Base-by-base conservation (phyloP, 164 flowering plant genomes). In the Liriodendron chinense region DNA sequence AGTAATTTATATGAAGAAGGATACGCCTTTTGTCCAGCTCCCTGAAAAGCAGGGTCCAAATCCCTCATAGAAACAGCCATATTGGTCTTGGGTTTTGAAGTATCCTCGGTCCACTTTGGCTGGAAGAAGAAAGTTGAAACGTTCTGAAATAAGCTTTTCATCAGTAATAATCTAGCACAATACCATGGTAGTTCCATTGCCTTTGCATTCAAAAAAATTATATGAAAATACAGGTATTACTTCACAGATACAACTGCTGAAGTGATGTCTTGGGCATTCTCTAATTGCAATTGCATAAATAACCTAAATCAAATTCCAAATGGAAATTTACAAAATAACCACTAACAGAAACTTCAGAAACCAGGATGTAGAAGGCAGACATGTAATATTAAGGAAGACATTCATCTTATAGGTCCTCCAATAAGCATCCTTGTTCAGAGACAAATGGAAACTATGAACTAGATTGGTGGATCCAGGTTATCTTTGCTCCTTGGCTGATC, bases 31-130 rank as follows among this genome's bases (percentile, higher is more conserved):
- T 94, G 99, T 70, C 99, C 99, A 76, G 95, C 96, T 80, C 95
- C 97, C 76, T 92, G 97, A 72, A 96, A 91, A 80, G 96, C 97
- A 72, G 93, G 80, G 87, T 96, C 99, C 83, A 94, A 82, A 79
- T 94, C 95, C 86, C 86, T 92, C 93, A 91, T 90, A 64, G 99
- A 94, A 82, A 94, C 93, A 69, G 99, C 82, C 99, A 96, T 96
- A 62, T 8, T 81, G 68, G 59, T 76, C 63, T 78, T 48, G 53
- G 71, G 74, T 57, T 80, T 80, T 69, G 74, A 75, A 23, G 68
- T 77, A 68, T 70, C 75, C 67, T 69, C 72, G 70, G 47, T 18
- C 69, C 43, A 69, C 48, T 77, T 80, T 74, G 69, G 68, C 77
- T 65, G 72, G 69, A 57, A 71, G 65, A 21, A 12, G 53, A 73